Percentiles rank a stretch among this genome's conserved stretches.
Conservation (phyloP, 2,329 filamentous ascomycete genomes). For the Cladorrhinum sp. region DNA sequence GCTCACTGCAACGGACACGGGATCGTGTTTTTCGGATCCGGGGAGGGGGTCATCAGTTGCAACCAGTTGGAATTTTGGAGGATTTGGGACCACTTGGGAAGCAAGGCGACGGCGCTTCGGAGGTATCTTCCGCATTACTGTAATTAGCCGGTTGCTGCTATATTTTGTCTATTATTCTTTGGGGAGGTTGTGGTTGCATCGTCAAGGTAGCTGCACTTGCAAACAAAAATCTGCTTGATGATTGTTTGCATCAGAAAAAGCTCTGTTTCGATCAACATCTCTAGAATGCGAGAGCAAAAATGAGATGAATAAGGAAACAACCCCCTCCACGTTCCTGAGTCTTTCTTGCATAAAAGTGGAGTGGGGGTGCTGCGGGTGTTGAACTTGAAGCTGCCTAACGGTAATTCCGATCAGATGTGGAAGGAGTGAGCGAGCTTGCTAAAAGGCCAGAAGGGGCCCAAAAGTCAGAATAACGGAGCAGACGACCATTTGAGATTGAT, state of each 20-base stretch:
- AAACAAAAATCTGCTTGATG: too few species aligned
- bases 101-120: neutral
- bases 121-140: neutral
- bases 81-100: neutral
- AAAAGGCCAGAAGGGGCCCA: too few species aligned
- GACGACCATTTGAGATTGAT: neutral
- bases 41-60: neutral
- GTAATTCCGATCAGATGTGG: neutral
- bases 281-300: neutral
- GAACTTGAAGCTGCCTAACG: neutral
- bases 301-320: neutral
- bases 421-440: neutral
- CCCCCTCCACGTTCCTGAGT: neutral
- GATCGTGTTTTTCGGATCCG: neutral
- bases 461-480: neutral
- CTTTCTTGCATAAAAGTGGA: neutral
- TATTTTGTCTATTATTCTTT: neutral
- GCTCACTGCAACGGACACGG: neutral
- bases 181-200: too few species aligned
- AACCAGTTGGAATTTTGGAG: neutral
- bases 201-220: too few species aligned
- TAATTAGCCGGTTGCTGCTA: neutral
- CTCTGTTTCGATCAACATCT: neutral
- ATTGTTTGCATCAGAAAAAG: neutral
- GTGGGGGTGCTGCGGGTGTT: neutral